Evolutionary conservation across 2,329 filamentous ascomycete species (phyloP).

Genomic region (Paecilomyces sp.): DNA sequence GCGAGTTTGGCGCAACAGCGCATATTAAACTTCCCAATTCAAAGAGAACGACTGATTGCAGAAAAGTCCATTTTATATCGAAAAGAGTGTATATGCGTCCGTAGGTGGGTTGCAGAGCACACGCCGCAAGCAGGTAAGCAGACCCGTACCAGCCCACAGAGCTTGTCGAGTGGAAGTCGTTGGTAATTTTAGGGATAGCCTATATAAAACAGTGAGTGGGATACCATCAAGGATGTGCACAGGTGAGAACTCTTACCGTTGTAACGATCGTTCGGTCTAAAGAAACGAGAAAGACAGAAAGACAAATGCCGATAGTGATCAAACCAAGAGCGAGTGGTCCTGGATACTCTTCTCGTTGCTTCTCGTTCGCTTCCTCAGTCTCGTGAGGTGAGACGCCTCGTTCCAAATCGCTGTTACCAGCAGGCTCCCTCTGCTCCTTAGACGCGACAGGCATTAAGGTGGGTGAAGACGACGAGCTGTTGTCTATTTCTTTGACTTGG

Average conservation of each 20-base stretch:
- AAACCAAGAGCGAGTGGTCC: conserved; percentile 12
- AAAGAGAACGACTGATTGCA: conserved; percentile 22
- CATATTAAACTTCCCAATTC: conserved; percentile 24
- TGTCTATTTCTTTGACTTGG: conserved; percentile 2
- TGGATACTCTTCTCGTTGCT: conserved; percentile 11
- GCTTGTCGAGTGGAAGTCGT: conserved; percentile 15
- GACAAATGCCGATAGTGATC: conserved; percentile 18
- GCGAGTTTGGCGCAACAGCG: conserved; percentile 19
- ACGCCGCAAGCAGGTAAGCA: conserved; percentile 13
- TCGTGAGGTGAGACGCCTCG: not conserved
- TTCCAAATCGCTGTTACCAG: not conserved
- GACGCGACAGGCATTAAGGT: not conserved
- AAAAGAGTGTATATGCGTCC: not conserved
- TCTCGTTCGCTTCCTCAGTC: not conserved
- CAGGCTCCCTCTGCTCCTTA: not conserved
- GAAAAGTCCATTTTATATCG: conserved; percentile 15
- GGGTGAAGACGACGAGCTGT: not conserved
- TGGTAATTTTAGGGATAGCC: conserved; percentile 43
- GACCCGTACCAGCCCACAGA: conserved; percentile 19
- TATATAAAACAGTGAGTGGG: conserved; percentile 3
- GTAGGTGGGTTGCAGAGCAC: conserved; percentile 3
- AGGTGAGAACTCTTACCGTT: conserved; percentile 6
- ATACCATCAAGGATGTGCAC: not conserved
- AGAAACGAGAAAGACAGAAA: conserved; percentile 21
- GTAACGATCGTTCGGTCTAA: conserved; percentile 18